Conservation (phyloP, 208 protist genomes). For the Borovskyia barvae region DNA sequence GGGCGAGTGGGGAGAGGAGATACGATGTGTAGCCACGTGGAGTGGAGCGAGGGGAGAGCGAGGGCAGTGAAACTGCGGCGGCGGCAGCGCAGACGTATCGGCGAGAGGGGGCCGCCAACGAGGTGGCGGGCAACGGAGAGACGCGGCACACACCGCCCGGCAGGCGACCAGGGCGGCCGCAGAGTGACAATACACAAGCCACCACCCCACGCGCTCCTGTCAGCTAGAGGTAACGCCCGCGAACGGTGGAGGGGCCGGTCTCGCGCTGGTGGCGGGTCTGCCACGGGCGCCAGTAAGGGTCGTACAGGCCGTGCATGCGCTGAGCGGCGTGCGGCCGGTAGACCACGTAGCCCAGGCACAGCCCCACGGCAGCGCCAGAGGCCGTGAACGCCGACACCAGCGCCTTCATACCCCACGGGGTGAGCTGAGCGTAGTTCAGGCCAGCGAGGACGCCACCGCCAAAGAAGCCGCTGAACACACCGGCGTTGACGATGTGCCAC, state of each 20-base stretch:
- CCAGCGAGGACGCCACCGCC: conserved; percentile 43
- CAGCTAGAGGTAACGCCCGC: conserved; percentile 62
- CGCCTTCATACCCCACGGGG: conserved; percentile 54
- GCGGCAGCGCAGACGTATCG: no score
- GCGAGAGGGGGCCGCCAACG: no score
- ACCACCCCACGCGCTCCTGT: background rate
- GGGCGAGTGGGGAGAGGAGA: no score
- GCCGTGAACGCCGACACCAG: conserved; percentile 29
- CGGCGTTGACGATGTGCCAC: conserved; percentile 45
- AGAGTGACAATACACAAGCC: no score
- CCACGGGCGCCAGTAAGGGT: conserved; percentile 85
- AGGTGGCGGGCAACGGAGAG: no score
- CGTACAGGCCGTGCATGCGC: conserved; percentile 60
- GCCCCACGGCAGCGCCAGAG: conserved; percentile 24
- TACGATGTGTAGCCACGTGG: no score
- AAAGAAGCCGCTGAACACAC: conserved; percentile 43
- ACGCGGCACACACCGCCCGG: no score
- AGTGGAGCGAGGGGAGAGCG: no score
- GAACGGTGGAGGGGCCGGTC: conserved; percentile 54
- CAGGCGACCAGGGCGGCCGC: no score
- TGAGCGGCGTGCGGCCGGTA: conserved; percentile 63
- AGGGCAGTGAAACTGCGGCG: no score
- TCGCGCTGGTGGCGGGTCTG: conserved; percentile 39
- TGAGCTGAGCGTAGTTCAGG: conserved; percentile 55
- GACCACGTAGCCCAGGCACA: conserved; percentile 50